Evolutionary conservation across 345 rosid species (phyloP), one percentile per base, ranked within the genome.

Genomic region (Brassica rapa): DNA sequence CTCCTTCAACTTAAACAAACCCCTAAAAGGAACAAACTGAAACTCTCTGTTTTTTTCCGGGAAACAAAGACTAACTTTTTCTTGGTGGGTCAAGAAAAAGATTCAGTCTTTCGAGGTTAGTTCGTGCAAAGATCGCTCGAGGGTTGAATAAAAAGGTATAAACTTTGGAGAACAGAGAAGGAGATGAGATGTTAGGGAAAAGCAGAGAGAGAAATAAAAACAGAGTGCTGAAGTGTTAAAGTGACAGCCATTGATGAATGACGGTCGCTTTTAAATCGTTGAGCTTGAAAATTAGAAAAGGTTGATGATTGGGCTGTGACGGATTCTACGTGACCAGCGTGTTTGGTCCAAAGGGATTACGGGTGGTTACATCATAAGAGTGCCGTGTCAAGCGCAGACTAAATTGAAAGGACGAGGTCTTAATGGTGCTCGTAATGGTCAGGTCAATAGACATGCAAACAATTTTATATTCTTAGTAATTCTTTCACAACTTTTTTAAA

Each of bases 331-430:
- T 79, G 27, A 79, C 78, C 78, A 27, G 59, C 9, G 60, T 53
- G 56, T 53, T 53, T 53, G 24, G 24, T 53, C 10, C 60, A 53
- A 53, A 15, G 23, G 24, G 66, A 12, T 62, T 29, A 6, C 8
- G n/a, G 56, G 53, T 46, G 53, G 56, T 33, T 27, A 27, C 72
- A 41, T 68, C 14, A 59, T 39, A 23, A 65, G 53, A 66, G 77
- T 71, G 77, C 81, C 81, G 77, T 78, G 81, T 78, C 63, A 59
- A 65, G 68, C 82, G 82, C 73, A 79, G 77, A 72, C 82, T 43
- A 32, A 59, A 21, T 78, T 59, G 77, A 72, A 46, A n/a, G 53
- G 76, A 71, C 76, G 19, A 64, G 65, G 71, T 77, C 81, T 51
- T 51, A 14, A 51, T 15, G 57, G 74, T 61, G 62, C 29, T 51